phyloP scores from a whole-genome alignment of 2,329 filamentous ascomycete genomes.

The Westerdykella ornata region DNA sequence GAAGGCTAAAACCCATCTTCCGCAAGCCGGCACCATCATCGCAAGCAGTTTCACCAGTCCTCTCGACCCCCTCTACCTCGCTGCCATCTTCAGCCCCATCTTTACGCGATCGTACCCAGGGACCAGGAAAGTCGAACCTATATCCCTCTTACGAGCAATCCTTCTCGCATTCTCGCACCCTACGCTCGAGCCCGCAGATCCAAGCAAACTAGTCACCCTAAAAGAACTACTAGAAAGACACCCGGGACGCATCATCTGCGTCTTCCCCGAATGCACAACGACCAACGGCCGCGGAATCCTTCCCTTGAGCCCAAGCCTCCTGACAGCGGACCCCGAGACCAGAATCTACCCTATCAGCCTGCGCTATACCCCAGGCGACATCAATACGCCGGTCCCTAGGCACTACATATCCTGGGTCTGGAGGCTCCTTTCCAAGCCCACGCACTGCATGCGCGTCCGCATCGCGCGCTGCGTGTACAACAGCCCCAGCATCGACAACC shows the following conservation, averaged over 20 bases:
- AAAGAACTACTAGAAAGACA: constrained; percentile 55
- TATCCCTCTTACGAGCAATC: constrained; percentile 72
- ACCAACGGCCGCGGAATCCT: constrained; percentile 90
- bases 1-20: constrained; percentile 53
- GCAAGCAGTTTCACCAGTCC: constrained; percentile 88
- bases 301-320: constrained; percentile 70
- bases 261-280: constrained; percentile 91
- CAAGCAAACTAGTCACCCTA: constrained; percentile 33
- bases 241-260: constrained; percentile 68
- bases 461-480: constrained; percentile 67
- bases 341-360: constrained; percentile 88
- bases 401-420: constrained; percentile 70
- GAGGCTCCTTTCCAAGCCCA: constrained; percentile 76
- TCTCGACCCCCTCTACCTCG: constrained; percentile 86
- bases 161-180: constrained; percentile 62
- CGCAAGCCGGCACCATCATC: constrained; percentile 72
- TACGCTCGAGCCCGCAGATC: constrained; percentile 27
- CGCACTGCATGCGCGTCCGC: constrained; percentile 82
- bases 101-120: constrained; percentile 81
- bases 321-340: constrained; percentile 58
- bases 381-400: constrained; percentile 82
- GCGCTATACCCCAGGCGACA: constrained; percentile 79
- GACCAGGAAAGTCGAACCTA: constrained; percentile 64
- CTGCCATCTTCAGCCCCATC: constrained; percentile 91
- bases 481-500: constrained; percentile 19